Evolutionary conservation across 164 flowering plant genomes (phyloP), one percentile per base, ranked within the genome.

Genomic region (Nymphaea colorata): DNA sequence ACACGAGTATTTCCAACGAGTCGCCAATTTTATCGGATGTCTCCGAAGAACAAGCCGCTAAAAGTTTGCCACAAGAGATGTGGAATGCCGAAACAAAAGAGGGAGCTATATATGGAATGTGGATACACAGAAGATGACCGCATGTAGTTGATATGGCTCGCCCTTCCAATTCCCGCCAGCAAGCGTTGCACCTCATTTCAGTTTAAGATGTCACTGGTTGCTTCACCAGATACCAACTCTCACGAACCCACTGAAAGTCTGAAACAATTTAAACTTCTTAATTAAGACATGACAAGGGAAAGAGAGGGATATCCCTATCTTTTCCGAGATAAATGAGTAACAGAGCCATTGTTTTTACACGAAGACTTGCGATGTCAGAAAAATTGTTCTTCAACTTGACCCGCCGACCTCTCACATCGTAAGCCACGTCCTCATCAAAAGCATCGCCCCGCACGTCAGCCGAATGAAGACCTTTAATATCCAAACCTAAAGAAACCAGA

Each of bases 91-190:
- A 25, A 25, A 25, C 36, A 25, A 25, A 25, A 25, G 36, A 25
- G 36, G 36, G 36, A 25, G 36, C 36, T 25, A 25, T 25, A 25
- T 25, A 10, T 41, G 42, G 64, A 17, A 61, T 36, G n/a, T 4
- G 89, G 93, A 90, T 87, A 88, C 97, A 91, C 61, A 88, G 76
- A 14, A 91, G 74, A 73, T 91, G 97, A 73, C 94, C 97, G 67
- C 97, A 88, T 36, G 89, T 84, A 59, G 94, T 91, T 25, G 94
- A 36, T 65, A 91, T 62, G 42, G 94, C 97, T 43, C 84, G 84
- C 68, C 94, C 97, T 75, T 91, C 92, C 74, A 91, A 73, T 76
- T 91, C 97, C 65, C 88, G 73, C 97, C 97, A 91, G 79, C 97
- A 91, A 5, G 94, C 91, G 73, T 91, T 91, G 84, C 94, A 91